Conservation (phyloP, 441 rosid species). For the Adansonia madagascariensis region DNA sequence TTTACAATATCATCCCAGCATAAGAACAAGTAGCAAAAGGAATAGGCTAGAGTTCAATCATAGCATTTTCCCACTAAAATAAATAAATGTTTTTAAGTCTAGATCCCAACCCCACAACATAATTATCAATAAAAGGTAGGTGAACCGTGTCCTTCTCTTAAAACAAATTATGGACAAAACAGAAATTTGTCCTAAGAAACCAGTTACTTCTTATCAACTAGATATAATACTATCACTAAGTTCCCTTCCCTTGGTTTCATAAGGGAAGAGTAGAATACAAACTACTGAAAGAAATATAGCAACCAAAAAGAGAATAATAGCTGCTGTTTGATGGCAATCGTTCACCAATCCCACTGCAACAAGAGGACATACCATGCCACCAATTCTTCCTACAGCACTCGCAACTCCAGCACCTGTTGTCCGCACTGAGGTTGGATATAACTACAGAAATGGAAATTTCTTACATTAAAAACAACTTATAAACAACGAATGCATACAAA, state of each 20-base stretch:
- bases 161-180: neutral
- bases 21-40: no score
- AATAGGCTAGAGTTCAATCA: neutral
- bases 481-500: neutral
- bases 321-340: conserved; percentile 43
- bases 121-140: neutral
- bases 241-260: conserved; percentile 59
- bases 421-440: conserved; percentile 49
- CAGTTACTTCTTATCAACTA: neutral
- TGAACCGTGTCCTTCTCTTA: neutral
- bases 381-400: conserved; percentile 57
- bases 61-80: neutral
- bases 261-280: conserved; percentile 46
- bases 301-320: conserved; percentile 47
- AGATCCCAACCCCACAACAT: neutral
- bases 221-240: conserved; percentile 40
- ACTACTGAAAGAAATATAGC: conserved; percentile 39
- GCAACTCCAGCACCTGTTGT: conserved; percentile 57
- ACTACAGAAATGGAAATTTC: conserved; percentile 28
- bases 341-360: conserved; percentile 54
- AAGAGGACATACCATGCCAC: conserved; percentile 60
- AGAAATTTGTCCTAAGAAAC: neutral
- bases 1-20: neutral
- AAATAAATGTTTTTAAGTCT: neutral
- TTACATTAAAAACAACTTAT: neutral